phyloP scores from a whole-genome alignment of 192 early-diverging fungal species.

The Entophlyctis luteolus region DNA sequence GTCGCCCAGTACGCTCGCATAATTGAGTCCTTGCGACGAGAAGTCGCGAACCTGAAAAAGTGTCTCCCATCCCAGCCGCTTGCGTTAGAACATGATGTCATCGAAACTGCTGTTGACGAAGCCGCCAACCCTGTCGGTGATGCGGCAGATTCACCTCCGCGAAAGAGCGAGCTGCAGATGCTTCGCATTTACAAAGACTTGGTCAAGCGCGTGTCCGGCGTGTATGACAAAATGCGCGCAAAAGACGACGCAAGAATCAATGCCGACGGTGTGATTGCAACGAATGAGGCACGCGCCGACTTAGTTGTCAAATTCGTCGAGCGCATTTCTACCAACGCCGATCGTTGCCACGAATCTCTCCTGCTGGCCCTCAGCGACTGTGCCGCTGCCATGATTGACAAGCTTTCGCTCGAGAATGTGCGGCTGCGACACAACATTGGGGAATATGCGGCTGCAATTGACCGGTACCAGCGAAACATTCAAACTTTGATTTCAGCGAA shows the following conservation, averaged over 20 bases:
- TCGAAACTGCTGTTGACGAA: not conserved
- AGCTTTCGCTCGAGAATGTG: slow-evolving; percentile 19
- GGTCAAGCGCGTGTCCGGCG: not conserved
- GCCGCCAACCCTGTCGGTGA: not conserved
- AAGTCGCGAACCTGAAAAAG: slow-evolving; percentile 28
- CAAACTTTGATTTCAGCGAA: not conserved
- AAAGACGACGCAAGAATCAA: not conserved
- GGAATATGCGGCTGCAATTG: slow-evolving; percentile 21
- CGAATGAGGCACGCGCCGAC: slow-evolving; percentile 17
- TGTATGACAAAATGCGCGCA: slow-evolving; percentile 9
- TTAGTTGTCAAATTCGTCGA: not conserved
- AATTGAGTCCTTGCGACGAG: slow-evolving; percentile 30
- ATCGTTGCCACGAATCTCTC: not conserved
- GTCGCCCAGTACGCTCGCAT: slow-evolving; percentile 38
- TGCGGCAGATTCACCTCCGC: not conserved
- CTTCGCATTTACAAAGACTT: not conserved
- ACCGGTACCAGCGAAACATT: not conserved
- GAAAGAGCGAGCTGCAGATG: slow-evolving; percentile 1
- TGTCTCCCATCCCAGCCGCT: slow-evolving; percentile 5
- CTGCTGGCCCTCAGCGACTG: not conserved
- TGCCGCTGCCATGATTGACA: too few species aligned
- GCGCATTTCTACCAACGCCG: not conserved
- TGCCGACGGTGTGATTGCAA: slow-evolving; percentile 10
- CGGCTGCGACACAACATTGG: slow-evolving; percentile 31
- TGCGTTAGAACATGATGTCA: not conserved